Base-by-base conservation (phyloP, 306 rosid genomes). In the Fragaria vesca region DNA sequence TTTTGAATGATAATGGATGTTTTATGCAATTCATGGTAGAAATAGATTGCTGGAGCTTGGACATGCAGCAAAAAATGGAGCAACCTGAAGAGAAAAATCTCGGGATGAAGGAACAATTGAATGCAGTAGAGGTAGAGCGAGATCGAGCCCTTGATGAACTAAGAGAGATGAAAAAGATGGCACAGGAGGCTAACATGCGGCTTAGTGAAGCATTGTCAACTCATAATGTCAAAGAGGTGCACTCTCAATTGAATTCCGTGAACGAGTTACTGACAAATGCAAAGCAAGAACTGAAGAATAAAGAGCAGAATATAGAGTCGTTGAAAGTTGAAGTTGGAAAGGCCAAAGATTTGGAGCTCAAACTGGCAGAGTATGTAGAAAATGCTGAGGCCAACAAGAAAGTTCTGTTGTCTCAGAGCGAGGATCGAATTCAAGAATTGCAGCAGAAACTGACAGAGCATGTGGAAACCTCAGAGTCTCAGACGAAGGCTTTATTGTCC, bases 91-190 rank as follows among this genome's bases (percentile, higher is more conserved):
- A 80, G 30, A 83, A 80, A 66, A 46, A 66, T 75, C 46, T 38
- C 63, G 75, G 54, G 66, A 79, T 47, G 75, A 63, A 74, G 72
- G 83, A 79, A 40, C 84, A 77, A 12, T 46, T 79, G 20, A 17
- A 72, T 42, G 76, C 62, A 40, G 12, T 34, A 10, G 93, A 90
- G 42, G 78, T 71, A 50, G 85, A 91, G 11, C 82, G 87, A 78
- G 80, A 74, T 32, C 67, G 55, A 68, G 89, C 76, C 45, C 69
- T 79, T 47, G 46, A 80, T 3, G 86, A 84, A 34, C 81, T 81
- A 6, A 51, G 46, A 38, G 82, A 85, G 36, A 80, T 74, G 78
- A 71, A 81, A 69, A 78, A 80, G 55, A 40, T 82, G 82, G 81
- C 79, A 13, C 83, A 69, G 46, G 85, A 72, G 60, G 80, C 84